Percentiles rank a stretch among this genome's conserved stretches.
phyloP scores from a whole-genome alignment of 768 basidiomycete species.

The Pleurotus salmoneostramineus region DNA sequence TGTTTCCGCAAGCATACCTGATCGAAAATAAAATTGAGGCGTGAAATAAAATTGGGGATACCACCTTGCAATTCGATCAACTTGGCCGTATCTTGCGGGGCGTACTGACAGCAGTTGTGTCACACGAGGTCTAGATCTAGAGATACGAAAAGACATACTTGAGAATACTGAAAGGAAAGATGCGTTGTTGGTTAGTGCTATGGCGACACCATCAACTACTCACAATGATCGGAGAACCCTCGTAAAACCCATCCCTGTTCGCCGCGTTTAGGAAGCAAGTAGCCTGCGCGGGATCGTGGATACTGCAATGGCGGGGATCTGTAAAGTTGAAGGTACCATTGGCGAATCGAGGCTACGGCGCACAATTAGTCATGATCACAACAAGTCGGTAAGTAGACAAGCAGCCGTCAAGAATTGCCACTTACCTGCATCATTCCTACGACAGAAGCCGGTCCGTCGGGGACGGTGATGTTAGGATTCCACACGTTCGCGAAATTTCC shows the following conservation, averaged over 20 bases:
- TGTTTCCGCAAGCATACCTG: slow-evolving; percentile 25
- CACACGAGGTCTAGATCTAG: neutral
- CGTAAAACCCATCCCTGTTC: slow-evolving; percentile 61
- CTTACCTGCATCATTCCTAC: slow-evolving; percentile 60
- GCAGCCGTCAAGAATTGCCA: neutral
- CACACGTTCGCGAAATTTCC: slow-evolving; percentile 57
- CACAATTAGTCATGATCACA: neutral
- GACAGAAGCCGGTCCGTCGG: slow-evolving; percentile 36
- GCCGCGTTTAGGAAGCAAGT: slow-evolving; percentile 58
- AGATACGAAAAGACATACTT: slow-evolving; percentile 27
- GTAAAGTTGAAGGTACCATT: slow-evolving; percentile 61
- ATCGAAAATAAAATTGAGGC: slow-evolving; percentile 56
- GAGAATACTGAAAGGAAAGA: slow-evolving; percentile 41
- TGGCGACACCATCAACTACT: slow-evolving; percentile 13
- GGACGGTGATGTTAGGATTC: slow-evolving; percentile 53
- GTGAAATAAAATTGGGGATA: slow-evolving; percentile 42
- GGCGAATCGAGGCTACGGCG: slow-evolving; percentile 44
- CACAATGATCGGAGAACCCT: slow-evolving; percentile 59
- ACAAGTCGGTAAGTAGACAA: neutral
- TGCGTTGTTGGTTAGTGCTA: neutral
- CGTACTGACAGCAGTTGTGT: slow-evolving; percentile 35
- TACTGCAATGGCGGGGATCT: slow-evolving; percentile 64
- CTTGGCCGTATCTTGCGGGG: slow-evolving; percentile 61
- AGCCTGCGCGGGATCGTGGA: slow-evolving; percentile 52
- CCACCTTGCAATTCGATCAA: slow-evolving; percentile 63